phyloP scores from a whole-genome alignment of 2,329 filamentous ascomycete species.

The Arthroderma sp. region DNA sequence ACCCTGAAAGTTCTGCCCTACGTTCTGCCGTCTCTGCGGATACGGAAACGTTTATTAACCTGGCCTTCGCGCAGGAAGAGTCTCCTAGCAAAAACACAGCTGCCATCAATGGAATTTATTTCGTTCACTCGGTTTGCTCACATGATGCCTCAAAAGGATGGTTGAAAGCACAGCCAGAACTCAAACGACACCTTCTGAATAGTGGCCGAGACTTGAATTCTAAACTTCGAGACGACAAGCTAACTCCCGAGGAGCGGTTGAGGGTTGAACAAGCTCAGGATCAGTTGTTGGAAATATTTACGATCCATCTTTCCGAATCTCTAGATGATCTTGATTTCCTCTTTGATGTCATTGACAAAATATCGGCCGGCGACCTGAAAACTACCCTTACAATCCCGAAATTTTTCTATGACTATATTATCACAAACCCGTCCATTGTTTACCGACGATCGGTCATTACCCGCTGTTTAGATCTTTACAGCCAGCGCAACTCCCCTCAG shows the following conservation, averaged over 20 bases:
- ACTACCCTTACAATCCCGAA: constrained; percentile 60
- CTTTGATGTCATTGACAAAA: constrained; percentile 69
- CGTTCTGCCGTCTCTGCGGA: constrained; percentile 63
- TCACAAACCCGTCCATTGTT: constrained; percentile 71
- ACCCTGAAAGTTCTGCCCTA: constrained; percentile 61
- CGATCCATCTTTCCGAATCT: constrained; percentile 62
- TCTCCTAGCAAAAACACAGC: constrained; percentile 60
- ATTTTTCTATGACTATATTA: constrained; percentile 76
- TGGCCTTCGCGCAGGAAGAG: constrained; percentile 51
- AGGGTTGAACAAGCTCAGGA: constrained; percentile 82
- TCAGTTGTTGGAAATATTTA: constrained; percentile 74
- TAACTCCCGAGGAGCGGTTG: constrained; percentile 62
- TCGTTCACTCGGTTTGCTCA: constrained; percentile 65
- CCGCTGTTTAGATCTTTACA: constrained; percentile 78
- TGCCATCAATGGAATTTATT: constrained; percentile 76
- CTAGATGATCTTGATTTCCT: constrained; percentile 70
- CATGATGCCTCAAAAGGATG: constrained; percentile 54
- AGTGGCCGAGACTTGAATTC: constrained; percentile 68
- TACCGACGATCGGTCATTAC: constrained; percentile 74
- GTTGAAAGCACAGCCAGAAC: constrained; percentile 45
- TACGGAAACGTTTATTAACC: constrained; percentile 57
- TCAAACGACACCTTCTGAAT: constrained; percentile 48
- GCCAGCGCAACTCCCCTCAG: constrained; percentile 64
- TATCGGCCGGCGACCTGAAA: constrained; percentile 74
- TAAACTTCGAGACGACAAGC: constrained; percentile 56